These are phyloP conservation scores for Herpetomonas samuelpessoai DNA, from an alignment of 208 protist genomes.

Conservation along the genomic window DNA sequence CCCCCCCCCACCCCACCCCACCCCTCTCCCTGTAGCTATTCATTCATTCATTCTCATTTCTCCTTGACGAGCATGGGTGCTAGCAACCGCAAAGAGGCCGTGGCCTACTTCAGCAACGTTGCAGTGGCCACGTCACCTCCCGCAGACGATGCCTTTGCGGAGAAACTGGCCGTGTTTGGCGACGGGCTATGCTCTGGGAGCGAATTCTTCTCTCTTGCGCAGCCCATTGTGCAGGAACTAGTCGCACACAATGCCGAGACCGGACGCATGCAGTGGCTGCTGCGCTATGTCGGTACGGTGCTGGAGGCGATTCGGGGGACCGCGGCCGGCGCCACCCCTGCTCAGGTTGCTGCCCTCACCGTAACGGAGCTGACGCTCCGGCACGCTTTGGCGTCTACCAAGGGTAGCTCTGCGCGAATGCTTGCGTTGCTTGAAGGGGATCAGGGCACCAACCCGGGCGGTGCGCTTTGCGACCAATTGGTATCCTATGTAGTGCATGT, in stretches of 20 bases:
- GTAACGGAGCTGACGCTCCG: slow-evolving; percentile 62
- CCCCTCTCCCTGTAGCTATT: no score
- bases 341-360: slow-evolving; percentile 31
- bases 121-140: slow-evolving; percentile 17
- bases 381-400: slow-evolving; percentile 32
- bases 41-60: background rate
- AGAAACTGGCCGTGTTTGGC: slow-evolving; percentile 30
- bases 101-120: slow-evolving; percentile 37
- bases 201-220: slow-evolving; percentile 38
- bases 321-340: slow-evolving; percentile 15
- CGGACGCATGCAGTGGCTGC: slow-evolving; percentile 53
- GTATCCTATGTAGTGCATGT: slow-evolving; percentile 43
- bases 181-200: slow-evolving; percentile 37
- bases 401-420: slow-evolving; percentile 31
- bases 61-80: slow-evolving; percentile 27
- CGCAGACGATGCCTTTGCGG: slow-evolving; percentile 36
- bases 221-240: slow-evolving; percentile 37
- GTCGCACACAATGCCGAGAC: slow-evolving; percentile 15
- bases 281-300: slow-evolving; percentile 32
- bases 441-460: slow-evolving; percentile 10
- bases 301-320: slow-evolving; percentile 27
- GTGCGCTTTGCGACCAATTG: slow-evolving; percentile 43
- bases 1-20: no score
- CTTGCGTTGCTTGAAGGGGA: slow-evolving; percentile 32
- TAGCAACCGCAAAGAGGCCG: slow-evolving; percentile 48